Evolutionary conservation across 1,139 yeast species (phyloP).

Genomic region (Hyphopichia fennica): DNA sequence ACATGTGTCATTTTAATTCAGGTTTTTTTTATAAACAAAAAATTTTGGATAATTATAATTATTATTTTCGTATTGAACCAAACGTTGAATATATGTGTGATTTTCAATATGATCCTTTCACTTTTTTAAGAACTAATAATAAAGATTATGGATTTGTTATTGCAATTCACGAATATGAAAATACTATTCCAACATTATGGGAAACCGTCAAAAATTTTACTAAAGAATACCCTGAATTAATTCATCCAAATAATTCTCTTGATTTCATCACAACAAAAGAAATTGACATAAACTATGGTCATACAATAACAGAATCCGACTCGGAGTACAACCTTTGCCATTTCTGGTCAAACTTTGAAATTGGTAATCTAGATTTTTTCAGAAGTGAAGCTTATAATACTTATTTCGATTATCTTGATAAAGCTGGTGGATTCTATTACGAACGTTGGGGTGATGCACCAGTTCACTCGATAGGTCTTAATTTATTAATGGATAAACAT

Average conservation of each 20-base stretch:
- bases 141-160: constrained; percentile 46
- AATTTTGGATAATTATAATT: constrained; percentile 36
- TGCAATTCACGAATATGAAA: constrained; percentile 46
- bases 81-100: constrained; percentile 50
- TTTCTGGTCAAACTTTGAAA: constrained; percentile 94
- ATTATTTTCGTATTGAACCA: constrained; percentile 51
- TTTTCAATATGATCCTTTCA: constrained; percentile 49
- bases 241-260: constrained; percentile 68
- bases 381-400: constrained; percentile 66
- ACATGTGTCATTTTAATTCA: constrained; percentile 52
- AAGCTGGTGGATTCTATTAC: constrained; percentile 82
- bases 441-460: constrained; percentile 99
- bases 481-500: constrained; percentile 62
- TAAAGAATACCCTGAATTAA: constrained; percentile 54
- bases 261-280: constrained; percentile 69
- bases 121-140: constrained; percentile 31
- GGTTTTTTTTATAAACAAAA: constrained; percentile 46
- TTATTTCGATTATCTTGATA: constrained; percentile 70
- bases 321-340: constrained; percentile 83
- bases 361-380: constrained; percentile 78
- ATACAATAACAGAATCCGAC: constrained; percentile 23
- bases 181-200: constrained; percentile 74
- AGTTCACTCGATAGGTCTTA: constrained; percentile 79
- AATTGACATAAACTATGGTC: constrained; percentile 31
- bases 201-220: constrained; percentile 67